Evolutionary conservation across 202 grass and related monocot species (phyloP).

Genomic region (Carex sylvatica): DNA sequence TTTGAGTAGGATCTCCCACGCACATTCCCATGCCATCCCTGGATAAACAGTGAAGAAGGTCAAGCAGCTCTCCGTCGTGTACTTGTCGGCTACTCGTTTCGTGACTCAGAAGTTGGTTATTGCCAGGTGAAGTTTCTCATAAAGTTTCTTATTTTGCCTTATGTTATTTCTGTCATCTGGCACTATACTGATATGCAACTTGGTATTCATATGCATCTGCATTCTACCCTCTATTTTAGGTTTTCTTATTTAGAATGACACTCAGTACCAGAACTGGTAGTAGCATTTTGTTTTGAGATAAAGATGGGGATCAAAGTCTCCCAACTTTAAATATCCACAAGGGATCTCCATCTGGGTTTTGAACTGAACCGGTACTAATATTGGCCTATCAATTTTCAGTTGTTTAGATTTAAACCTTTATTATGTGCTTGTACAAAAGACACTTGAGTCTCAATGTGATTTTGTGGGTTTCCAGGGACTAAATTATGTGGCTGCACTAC

Average conservation of each 20-base stretch:
- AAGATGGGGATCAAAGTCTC: too few species aligned
- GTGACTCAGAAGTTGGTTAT: conserved; percentile 99
- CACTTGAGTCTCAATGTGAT: background rate
- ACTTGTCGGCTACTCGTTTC: conserved; percentile 90
- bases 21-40: conserved; percentile 89
- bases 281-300: background rate
- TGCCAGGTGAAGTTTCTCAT: conserved; percentile 57
- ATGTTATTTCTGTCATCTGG: background rate
- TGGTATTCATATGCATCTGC: background rate
- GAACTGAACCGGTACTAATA: background rate
- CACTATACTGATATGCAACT: background rate
- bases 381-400: background rate
- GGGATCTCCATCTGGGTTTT: too few species aligned
- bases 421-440: background rate
- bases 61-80: conserved; percentile 88
- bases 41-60: conserved; percentile 80
- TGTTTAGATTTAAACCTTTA: background rate
- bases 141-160: background rate
- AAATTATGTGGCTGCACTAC: conserved; percentile 92
- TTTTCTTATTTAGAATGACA: background rate
- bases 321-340: too few species aligned
- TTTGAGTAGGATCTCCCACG: conserved; percentile 77
- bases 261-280: background rate
- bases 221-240: background rate
- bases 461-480: conserved; percentile 60